Percentiles rank a stretch among this genome's conserved stretches.
Evolutionary conservation across 73 alveolate genomes (phyloP).

Genomic region (Uronychia setigera): DNA sequence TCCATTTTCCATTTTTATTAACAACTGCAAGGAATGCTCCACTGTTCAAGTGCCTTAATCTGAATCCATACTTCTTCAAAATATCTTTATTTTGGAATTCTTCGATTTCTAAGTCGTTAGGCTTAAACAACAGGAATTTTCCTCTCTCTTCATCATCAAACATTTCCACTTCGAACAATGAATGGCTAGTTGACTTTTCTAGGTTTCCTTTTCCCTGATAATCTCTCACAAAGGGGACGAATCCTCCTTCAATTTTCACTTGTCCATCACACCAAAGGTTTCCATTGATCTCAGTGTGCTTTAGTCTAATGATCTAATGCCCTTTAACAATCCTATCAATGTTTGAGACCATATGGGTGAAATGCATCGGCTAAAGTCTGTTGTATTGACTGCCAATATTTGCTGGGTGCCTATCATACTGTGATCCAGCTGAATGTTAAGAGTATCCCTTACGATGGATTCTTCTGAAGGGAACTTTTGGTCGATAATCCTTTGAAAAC

Average conservation of each 20-base stretch:
- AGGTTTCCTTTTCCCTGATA: slow-evolving; percentile 24
- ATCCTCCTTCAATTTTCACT: slow-evolving; percentile 3
- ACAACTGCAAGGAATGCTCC: slow-evolving; percentile 39
- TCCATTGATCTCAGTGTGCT: slow-evolving; percentile 41
- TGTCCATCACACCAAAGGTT: slow-evolving; percentile 16
- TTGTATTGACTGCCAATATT: neutral
- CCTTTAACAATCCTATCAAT: slow-evolving; percentile 29
- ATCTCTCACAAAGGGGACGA: slow-evolving; percentile 2
- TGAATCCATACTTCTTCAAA: neutral
- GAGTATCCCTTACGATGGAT: neutral
- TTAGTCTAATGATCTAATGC: slow-evolving; percentile 10
- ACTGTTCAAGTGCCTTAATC: slow-evolving; percentile 60
- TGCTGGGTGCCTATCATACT: neutral
- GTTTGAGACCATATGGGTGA: neutral
- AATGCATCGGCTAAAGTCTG: neutral
- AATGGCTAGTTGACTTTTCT: slow-evolving; percentile 13
- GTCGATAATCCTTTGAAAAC: neutral
- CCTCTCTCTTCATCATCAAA: neutral
- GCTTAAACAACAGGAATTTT: neutral
- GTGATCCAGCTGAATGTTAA: neutral
- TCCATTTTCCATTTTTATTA: neutral
- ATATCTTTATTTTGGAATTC: neutral
- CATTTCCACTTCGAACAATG: slow-evolving; percentile 29
- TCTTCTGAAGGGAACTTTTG: neutral
- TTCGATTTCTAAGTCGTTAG: neutral